Base-by-base conservation (phyloP, 1,284 basidiomycete genomes). In the Tremellales sp. region DNA sequence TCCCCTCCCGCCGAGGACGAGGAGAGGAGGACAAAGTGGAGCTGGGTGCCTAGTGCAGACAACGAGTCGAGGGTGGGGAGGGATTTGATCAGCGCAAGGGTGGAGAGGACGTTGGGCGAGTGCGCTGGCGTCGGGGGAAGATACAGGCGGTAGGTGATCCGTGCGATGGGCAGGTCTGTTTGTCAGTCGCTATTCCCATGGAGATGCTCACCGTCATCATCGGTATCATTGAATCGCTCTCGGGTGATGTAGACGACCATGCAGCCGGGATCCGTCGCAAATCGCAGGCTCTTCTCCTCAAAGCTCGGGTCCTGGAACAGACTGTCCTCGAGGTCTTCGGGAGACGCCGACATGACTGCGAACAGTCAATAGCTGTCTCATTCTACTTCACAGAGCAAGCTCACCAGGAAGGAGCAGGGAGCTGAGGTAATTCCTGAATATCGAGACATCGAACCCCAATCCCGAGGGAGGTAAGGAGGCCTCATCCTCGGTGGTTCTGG, bases 51-150 rank as follows among this genome's bases (percentile, higher is more conserved):
- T 4, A 97, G 79, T 0, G 92, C 86, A 4, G 79, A 75, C 13
- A 82, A 70, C 2, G 85, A 80, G 72, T 97, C 93, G 38, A 97
- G 80, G 1, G 80, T 84, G 0, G 87, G 82, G 7, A 83, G 82
- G 39, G 92, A 85, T 73, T 97, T 97, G 77, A 98, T 95, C 67
- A 97, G 80, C 27, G 92, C 92, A 41, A 98, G 81, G 0, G 91
- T 94, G 8, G 85, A 87, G 46, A 85, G 78, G 74, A 89, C 83
- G 31, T 82, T 81, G 9, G 85, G 75, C 40, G 89, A 84, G 73
- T 95, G 65, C 3, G 65, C 57, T 3, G 71, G 71, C 1, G 66
- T 68, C 4, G 71, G 71, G 6, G 71, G 71, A 5, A 73, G 62
- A 42, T 70, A 61, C 1, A 73, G 54, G n/a, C 62, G 58, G 51